A percentile compares a stretch with the other conserved stretches of the same genome.
phyloP scores from a whole-genome alignment of 306 rosid species.

The Abrus precatorius region DNA sequence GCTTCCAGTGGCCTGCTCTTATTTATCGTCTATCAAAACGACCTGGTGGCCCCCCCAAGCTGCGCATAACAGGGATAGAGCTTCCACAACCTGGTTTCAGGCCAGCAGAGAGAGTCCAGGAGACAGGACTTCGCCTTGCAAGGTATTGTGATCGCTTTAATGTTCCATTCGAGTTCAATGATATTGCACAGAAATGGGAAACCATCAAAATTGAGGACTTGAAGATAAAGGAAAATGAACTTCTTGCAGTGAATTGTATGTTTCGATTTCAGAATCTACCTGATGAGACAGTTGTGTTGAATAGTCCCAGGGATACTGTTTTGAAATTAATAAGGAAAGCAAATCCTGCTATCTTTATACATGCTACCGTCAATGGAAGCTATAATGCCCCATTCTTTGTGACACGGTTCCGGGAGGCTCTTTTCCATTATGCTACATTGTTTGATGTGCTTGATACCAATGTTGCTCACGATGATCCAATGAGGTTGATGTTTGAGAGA shows the following conservation, averaged over 20 bases:
- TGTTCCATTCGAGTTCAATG: slow-evolving; percentile 61
- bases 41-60: slow-evolving; percentile 70
- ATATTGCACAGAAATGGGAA: slow-evolving; percentile 75
- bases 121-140: slow-evolving; percentile 51
- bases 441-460: slow-evolving; percentile 69
- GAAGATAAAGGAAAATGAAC: slow-evolving; percentile 58
- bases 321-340: slow-evolving; percentile 59
- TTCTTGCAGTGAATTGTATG: slow-evolving; percentile 61
- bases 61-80: slow-evolving; percentile 78
- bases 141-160: slow-evolving; percentile 68
- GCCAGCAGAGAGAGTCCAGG: slow-evolving; percentile 60
- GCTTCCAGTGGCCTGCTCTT: slow-evolving; percentile 82
- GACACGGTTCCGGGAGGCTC: slow-evolving; percentile 75
- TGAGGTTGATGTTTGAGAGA: slow-evolving; percentile 67
- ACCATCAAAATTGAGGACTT: slow-evolving; percentile 64
- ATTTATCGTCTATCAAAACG: slow-evolving; percentile 60
- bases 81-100: slow-evolving; percentile 58
- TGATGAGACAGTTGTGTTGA: slow-evolving; percentile 66
- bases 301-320: slow-evolving; percentile 71
- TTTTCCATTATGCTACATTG: slow-evolving; percentile 67
- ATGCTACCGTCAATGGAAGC: slow-evolving; percentile 56
- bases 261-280: slow-evolving; percentile 60
- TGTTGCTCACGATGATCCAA: slow-evolving; percentile 51
- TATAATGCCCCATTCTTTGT: slow-evolving; percentile 73
- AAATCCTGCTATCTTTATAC: slow-evolving; percentile 62